Evolutionary conservation across 2,329 filamentous ascomycete species (phyloP), one percentile per base, ranked within the genome.

Genomic region (Cladosporium austrohemisphaericum): DNA sequence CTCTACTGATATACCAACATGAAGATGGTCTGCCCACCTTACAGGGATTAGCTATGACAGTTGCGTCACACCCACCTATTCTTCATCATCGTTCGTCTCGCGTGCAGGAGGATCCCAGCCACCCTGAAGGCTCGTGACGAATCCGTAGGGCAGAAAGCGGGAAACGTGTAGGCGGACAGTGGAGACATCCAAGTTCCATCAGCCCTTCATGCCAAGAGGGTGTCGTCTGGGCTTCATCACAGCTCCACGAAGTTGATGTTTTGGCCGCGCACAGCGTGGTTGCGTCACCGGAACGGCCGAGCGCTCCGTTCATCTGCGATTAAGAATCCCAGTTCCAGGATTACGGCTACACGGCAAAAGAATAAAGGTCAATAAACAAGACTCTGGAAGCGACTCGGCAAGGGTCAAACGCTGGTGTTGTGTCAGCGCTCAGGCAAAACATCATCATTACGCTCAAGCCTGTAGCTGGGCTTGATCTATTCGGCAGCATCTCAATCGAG

Each of bases 201-300:
- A 23, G 18, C 19, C 13, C 6, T 16, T n/a, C 9, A 25, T 16
- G 43, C 43, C 43, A 46, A 46, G 43, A 16, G 20, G 43, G 14
- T 36, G 13, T 7, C 28, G 14, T 19, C 43, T 36, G 43, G 43
- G 43, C 43, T 46, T 46, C 43, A 46, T 46, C 43, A 46, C 14
- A n/a, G 28, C 23, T 26, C 22, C 9, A 37, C 13, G 18, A 28
- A 28, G n/a, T 36, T 9, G 20, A 28, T 25, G 22, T 36, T 36
- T 31, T 26, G 32, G 20, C 20, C 14, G 14, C 33, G 26, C 19
- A 23, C n/a, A n/a, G 13, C 16, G 32, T 9, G 14, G 43, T 46
- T 46, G 43, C 43, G 43, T 46, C 43, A 46, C 43, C 23, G 43
- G 31, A 26, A 43, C 40, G 40, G 40, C 26, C 28, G 26, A 22